Evolutionary conservation across 192 early-diverging fungal genomes (phyloP), one percentile per base, ranked within the genome.

Genomic region (Obelidium mucronatum): DNA sequence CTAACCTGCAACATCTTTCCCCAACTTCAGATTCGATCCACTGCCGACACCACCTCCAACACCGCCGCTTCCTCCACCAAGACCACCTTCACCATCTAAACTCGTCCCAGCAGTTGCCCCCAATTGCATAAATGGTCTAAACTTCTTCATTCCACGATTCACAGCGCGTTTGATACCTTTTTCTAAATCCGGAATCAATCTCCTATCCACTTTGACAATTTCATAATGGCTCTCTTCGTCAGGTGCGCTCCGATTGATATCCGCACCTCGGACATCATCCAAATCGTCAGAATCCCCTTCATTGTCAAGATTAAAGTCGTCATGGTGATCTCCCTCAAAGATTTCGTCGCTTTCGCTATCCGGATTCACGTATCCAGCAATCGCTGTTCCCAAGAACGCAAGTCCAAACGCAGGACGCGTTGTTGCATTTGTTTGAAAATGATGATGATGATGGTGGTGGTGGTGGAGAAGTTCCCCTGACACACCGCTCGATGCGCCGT

Each of bases 161-260:
- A 74, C 72, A 26, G 72, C 72, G 1, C 72, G 31, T 40, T 74
- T 74, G 33, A 74, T 74, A 2, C 72, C 72, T 33, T 74, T 74
- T 48, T 74, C 72, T 19, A 74, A 48, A 48, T 74, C 72, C 6
- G 72, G 72, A 48, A 74, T 74, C 72, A 74, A 48, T 30, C 72
- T 31, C 33, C 72, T 56, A 48, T 74, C 72, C 30, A 74, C 72
- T 48, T 74, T 74, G 3, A 74, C 72, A 51, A 74, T 40, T 35
- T 74, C 72, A 51, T 74, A 74, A 37, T 74, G 72, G 48, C 72
- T 74, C 55, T 74, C 72, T 42, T 74, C 72, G 33, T 74, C 72
- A n/a, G 72, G 72, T 3, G 72, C 58, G 30, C 36, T 26, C 34
- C 72, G 56, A 11, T 59, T 62, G 36, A 62, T n/a, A 19, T 33